phyloP scores from a whole-genome alignment of 1,139 yeast genomes.

The Nakaseomyces nivariensis region DNA sequence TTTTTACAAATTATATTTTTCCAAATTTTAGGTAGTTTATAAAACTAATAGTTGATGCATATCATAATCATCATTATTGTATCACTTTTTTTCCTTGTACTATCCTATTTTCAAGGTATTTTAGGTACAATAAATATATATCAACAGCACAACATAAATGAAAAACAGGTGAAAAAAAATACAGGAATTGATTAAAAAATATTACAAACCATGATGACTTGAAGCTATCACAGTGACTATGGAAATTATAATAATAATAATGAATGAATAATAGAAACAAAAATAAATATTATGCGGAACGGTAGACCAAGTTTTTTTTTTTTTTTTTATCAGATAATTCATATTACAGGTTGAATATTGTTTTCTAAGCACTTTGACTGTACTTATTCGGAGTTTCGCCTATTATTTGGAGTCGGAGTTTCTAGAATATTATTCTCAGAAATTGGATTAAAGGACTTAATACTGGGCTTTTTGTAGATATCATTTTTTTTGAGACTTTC shows the following conservation, averaged over 20 bases:
- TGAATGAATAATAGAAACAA: not conserved
- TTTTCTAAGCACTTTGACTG: too few relatives aligned
- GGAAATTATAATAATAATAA: not conserved
- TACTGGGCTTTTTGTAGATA: not conserved
- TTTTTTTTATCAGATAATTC: too few relatives aligned
- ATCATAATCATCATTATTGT: too few relatives aligned
- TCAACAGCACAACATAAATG: not conserved
- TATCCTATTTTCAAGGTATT: too few relatives aligned
- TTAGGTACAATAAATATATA: too few relatives aligned
- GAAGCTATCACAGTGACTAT: not conserved
- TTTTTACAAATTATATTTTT: not conserved
- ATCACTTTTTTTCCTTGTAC: too few relatives aligned
- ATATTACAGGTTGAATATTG: too few relatives aligned
- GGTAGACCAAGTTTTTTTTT: not conserved
- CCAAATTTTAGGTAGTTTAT: not conserved
- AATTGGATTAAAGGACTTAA: not conserved
- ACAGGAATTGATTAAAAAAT: not conserved
- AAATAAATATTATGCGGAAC: not conserved
- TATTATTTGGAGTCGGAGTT: slow-evolving; percentile 4
- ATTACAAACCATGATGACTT: not conserved
- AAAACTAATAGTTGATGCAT: too few relatives aligned
- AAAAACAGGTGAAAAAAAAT: not conserved
- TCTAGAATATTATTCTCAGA: slow-evolving; percentile 1
- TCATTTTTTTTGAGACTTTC: not conserved
- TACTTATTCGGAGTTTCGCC: not conserved